Conservation (phyloP, 345 rosid genomes). For the Ceriops tagal region DNA sequence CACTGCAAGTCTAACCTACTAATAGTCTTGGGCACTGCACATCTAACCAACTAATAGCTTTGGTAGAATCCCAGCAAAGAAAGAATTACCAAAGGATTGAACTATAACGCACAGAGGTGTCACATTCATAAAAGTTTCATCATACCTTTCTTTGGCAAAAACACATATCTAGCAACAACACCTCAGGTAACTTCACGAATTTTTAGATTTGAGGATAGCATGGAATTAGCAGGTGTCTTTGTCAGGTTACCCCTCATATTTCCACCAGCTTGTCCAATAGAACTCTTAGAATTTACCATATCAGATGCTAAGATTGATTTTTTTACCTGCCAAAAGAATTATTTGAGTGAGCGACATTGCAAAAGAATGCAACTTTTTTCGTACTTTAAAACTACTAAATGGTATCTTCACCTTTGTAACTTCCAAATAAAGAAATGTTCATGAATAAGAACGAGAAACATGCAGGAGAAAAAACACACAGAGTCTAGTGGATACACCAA, state of each 20-base stretch:
- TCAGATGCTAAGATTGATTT: conserved; percentile 56
- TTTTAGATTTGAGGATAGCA: conserved; percentile 57
- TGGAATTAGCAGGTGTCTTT: conserved; percentile 52
- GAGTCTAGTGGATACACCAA: neutral
- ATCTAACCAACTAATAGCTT: no score
- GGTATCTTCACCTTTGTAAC: neutral
- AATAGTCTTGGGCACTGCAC: no score
- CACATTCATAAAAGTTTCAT: neutral
- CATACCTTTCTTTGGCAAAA: conserved; percentile 10
- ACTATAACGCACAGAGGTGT: no score
- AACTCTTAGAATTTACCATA: conserved; percentile 44
- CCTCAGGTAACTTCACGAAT: conserved; percentile 26
- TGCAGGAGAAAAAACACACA: neutral
- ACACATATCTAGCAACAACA: conserved; percentile 4
- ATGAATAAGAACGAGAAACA: neutral
- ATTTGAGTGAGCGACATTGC: neutral
- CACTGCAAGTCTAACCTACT: no score
- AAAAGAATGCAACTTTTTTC: neutral
- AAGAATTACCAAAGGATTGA: no score
- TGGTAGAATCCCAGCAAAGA: no score
- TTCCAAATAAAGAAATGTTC: neutral
- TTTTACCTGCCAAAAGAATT: conserved; percentile 52
- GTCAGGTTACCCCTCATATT: conserved; percentile 53
- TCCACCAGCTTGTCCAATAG: conserved; percentile 48
- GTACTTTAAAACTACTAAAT: neutral